Evolutionary conservation across 495 filamentous ascomycete species (phyloP).

Genomic region (Xylaria curta): DNA sequence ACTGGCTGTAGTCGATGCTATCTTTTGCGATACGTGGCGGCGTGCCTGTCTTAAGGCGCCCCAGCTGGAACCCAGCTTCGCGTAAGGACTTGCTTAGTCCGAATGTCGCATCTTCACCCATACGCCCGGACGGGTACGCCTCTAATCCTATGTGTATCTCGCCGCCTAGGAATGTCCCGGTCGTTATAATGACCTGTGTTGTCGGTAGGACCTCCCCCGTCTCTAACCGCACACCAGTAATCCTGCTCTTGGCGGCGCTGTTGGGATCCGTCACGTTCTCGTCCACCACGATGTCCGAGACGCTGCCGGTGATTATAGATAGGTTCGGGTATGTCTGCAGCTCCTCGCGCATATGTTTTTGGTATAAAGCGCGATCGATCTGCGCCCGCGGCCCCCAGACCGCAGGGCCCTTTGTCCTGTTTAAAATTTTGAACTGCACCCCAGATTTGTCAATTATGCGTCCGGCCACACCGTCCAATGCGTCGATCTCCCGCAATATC

Average conservation of each 20-base stretch:
- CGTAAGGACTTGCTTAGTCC: slow-evolving; percentile 90
- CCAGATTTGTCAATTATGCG: slow-evolving; percentile 93
- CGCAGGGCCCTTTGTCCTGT: slow-evolving; percentile 87
- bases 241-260: slow-evolving; percentile 66
- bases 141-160: slow-evolving; percentile 96
- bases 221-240: slow-evolving; percentile 86
- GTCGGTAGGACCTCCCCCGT: slow-evolving; percentile 85
- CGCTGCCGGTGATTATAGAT: slow-evolving; percentile 81
- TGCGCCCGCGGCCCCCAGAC: slow-evolving; percentile 97
- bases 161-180: slow-evolving; percentile 92
- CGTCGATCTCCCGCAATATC: slow-evolving; percentile 94
- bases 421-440: slow-evolving; percentile 87
- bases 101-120: slow-evolving; percentile 93
- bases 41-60: slow-evolving; percentile 93
- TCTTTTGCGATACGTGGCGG: slow-evolving; percentile 84
- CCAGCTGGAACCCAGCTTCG: slow-evolving; percentile 89
- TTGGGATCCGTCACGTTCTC: slow-evolving; percentile 56
- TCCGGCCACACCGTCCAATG: slow-evolving; percentile 88
- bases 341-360: slow-evolving; percentile 90
- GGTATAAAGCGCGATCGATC: slow-evolving; percentile 91
- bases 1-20: slow-evolving; percentile 77
- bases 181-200: slow-evolving; percentile 88
- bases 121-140: slow-evolving; percentile 82
- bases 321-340: slow-evolving; percentile 76
- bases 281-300: slow-evolving; percentile 84